A percentile compares a stretch with the other conserved stretches of the same genome.
These are phyloP conservation scores for Aspergillus sp. DNA, from an alignment of 2,329 filamentous ascomycete species.

Conservation along the genomic window DNA sequence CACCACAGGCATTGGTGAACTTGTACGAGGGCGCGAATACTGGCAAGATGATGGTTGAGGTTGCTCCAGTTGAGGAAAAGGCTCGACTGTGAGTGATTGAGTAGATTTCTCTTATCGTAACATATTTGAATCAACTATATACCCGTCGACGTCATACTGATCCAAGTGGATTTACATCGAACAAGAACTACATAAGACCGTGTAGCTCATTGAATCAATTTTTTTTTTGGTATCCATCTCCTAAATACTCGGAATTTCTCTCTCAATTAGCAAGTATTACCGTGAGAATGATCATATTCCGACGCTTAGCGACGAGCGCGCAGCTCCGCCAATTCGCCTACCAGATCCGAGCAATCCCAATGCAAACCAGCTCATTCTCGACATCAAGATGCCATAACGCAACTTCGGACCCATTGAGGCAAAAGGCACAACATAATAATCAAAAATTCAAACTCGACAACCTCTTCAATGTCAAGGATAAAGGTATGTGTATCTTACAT, in stretches of 20 bases:
- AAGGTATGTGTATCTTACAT: slow-evolving; percentile 18
- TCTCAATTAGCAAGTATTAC: no score
- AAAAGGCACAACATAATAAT: slow-evolving; percentile 30
- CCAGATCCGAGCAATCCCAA: neutral
- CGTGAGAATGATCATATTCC: neutral
- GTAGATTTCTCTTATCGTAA: neutral
- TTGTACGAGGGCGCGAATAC: slow-evolving; percentile 65
- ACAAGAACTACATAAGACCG: neutral
- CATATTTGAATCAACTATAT: neutral
- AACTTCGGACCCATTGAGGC: slow-evolving; percentile 6
- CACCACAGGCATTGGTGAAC: slow-evolving; percentile 56
- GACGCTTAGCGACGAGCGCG: neutral
- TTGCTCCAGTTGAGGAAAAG: slow-evolving; percentile 34
- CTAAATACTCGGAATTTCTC: no score
- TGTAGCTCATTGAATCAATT: neutral
- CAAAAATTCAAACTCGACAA: slow-evolving; percentile 43
- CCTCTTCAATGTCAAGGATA: slow-evolving; percentile 50
- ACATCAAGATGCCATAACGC: neutral
- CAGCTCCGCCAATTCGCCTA: neutral
- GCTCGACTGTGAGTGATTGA: slow-evolving; percentile 33
- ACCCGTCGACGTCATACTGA: slow-evolving; percentile 9
- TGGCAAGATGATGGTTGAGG: slow-evolving; percentile 53
- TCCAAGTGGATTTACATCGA: neutral
- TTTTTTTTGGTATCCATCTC: neutral
- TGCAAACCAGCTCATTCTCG: neutral